Evolutionary conservation across 768 basidiomycete genomes (phyloP), one percentile per base, ranked within the genome.

Genomic region (Trichaptum fuscoviolaceum): DNA sequence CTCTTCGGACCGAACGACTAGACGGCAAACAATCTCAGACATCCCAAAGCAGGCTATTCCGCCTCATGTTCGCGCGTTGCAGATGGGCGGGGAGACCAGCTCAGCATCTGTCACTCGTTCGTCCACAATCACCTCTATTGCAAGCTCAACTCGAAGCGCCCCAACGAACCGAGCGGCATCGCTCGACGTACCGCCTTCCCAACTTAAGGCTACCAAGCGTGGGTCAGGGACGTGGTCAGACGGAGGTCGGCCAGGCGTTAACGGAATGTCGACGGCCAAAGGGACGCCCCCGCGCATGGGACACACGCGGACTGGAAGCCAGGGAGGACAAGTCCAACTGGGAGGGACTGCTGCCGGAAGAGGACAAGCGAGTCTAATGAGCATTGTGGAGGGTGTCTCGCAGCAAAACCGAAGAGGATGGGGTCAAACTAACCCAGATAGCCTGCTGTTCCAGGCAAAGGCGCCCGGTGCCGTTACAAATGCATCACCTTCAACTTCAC

Each of bases 381-480:
- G 84, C 70, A 86, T 91, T 69, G 85, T 91, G 9, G 88, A 90
- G 70, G 83, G 80, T 65, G 85, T 90, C 59, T 74, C 87, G 26
- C 76, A 76, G 60, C 70, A 75, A 65, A 81, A 82, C 63, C 73
- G 78, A 65, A 64, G 71, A 25, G 66, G 70, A 58, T 70, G 73
- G 73, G 69, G 71, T 71, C 69, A 65, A 70, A 67, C 67, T 71
- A 67, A 67, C 73, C 70, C 71, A 71, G 65, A 73, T 67, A 67
- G 67, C 69, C 70, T 73, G 68, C 72, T 85, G 61, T 80, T 82
- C 65, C 74, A 80, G 3, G 79, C 82, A 7, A 82, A 77, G 68
- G 85, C 86, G 15, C 85, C 86, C 4, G 77, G 77, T 15, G 77
- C 78, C n/a, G 73, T 82, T 34, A 77, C 74, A 15, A 72, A 2